Evolutionary conservation across 331 rosid species (phyloP).

Genomic region (Acacia concinna): DNA sequence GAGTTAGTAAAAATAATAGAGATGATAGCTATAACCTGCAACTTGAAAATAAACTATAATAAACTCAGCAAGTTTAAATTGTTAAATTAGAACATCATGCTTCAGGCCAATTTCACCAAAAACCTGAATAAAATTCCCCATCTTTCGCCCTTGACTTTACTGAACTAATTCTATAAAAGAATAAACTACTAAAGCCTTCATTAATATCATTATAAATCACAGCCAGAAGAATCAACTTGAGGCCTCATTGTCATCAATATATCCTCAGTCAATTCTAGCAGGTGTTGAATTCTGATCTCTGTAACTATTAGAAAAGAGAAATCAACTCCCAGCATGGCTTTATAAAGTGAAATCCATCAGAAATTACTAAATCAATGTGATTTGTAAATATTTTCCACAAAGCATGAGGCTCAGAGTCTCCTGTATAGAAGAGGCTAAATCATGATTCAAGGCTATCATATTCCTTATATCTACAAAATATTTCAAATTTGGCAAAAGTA

Average conservation of each 20-base stretch:
- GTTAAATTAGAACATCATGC: not conserved
- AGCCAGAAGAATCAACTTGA: constrained; percentile 17
- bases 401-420: constrained; percentile 18
- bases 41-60: constrained; percentile 16
- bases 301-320: constrained; percentile 17
- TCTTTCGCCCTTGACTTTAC: constrained; percentile 11
- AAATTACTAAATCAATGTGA: not conserved
- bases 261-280: constrained; percentile 8
- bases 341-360: constrained; percentile 16
- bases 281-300: constrained; percentile 13
- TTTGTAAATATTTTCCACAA: constrained; percentile 14
- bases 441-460: constrained; percentile 22
- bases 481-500: not conserved
- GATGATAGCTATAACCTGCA: constrained; percentile 23
- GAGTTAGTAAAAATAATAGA: constrained; percentile 30
- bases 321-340: not conserved
- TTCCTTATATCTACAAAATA: constrained; percentile 11
- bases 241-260: constrained; percentile 3
- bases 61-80: constrained; percentile 16
- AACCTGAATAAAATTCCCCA: constrained; percentile 20
- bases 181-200: constrained; percentile 3
- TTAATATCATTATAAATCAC: constrained; percentile 18
- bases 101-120: constrained; percentile 11
- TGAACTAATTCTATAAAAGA: not conserved
- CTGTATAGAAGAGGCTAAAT: constrained; percentile 9